Conservation (phyloP, 2,329 filamentous ascomycete genomes). For the Aspergillus niger region DNA sequence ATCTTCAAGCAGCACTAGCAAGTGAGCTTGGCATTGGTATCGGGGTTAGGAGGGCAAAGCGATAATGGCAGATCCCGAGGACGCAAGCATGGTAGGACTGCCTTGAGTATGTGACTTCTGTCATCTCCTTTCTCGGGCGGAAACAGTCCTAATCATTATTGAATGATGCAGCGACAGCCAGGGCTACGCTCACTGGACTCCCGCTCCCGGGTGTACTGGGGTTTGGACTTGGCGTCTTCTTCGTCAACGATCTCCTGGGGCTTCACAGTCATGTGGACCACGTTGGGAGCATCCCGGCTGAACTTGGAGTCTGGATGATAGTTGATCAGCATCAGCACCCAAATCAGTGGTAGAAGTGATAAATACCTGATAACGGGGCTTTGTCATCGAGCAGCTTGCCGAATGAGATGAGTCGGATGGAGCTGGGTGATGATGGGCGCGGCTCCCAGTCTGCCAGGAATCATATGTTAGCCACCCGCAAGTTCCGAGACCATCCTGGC, state of each 20-base stretch:
- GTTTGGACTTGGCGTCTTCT: constrained; percentile 70
- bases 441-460: constrained; percentile 71
- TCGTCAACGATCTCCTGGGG: constrained; percentile 82
- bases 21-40: background rate
- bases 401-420: constrained; percentile 88
- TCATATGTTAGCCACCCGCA: constrained; percentile 10
- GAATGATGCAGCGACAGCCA: constrained; percentile 66
- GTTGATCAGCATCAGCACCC: constrained; percentile 11
- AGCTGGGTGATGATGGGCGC: constrained; percentile 80
- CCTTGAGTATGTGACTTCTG: background rate
- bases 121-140: background rate
- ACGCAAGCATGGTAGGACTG: background rate
- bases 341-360: constrained; percentile 1
- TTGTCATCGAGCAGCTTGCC: constrained; percentile 91
- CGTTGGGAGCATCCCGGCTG: constrained; percentile 71
- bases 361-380: constrained; percentile 74
- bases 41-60: background rate
- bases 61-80: background rate
- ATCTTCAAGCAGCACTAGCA: background rate
- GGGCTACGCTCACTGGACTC: constrained; percentile 60
- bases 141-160: constrained; percentile 40
- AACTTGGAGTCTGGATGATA: constrained; percentile 71
- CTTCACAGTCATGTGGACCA: constrained; percentile 92
- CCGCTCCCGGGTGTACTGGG: constrained; percentile 50
- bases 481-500: background rate